A percentile compares a stretch with the other conserved stretches of the same genome.
These are phyloP conservation scores for Aspergillus coremiiformis DNA, from an alignment of 495 filamentous ascomycete species.

Conservation along the genomic window DNA sequence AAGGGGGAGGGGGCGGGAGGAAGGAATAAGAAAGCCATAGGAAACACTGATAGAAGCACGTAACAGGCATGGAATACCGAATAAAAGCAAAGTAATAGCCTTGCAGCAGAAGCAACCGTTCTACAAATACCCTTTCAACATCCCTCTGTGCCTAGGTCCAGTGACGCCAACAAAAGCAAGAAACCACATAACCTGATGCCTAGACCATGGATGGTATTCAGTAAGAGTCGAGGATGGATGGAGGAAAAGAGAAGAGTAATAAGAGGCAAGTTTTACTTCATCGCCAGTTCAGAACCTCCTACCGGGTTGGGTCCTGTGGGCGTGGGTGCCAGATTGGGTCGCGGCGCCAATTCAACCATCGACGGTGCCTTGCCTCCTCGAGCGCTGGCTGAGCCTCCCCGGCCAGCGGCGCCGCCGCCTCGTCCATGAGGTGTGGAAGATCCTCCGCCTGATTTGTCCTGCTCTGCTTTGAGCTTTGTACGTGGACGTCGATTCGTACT, in stretches of 20 bases:
- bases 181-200: background rate
- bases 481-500: constrained; percentile 69
- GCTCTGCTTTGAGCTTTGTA: constrained; percentile 65
- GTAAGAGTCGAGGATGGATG: background rate
- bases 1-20: too few relatives aligned
- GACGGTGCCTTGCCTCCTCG: constrained; percentile 25
- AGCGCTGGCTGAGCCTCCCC: constrained; percentile 27
- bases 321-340: constrained; percentile 18
- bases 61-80: background rate
- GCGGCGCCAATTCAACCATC: constrained; percentile 28
- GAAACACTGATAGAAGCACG: background rate
- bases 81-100: background rate
- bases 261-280: constrained; percentile 17
- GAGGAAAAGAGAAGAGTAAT: background rate
- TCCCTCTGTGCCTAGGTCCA: background rate
- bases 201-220: background rate
- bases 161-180: background rate
- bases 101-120: background rate
- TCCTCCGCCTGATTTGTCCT: constrained; percentile 52
- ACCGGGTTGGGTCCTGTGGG: constrained; percentile 23
- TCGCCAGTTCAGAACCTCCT: constrained; percentile 24
- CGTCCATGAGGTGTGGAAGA: constrained; percentile 23
- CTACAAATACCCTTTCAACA: background rate
- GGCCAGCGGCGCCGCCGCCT: constrained; percentile 21
- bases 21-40: background rate